Conservation (phyloP, 257 asterid species). For the Primulina eburnea region DNA sequence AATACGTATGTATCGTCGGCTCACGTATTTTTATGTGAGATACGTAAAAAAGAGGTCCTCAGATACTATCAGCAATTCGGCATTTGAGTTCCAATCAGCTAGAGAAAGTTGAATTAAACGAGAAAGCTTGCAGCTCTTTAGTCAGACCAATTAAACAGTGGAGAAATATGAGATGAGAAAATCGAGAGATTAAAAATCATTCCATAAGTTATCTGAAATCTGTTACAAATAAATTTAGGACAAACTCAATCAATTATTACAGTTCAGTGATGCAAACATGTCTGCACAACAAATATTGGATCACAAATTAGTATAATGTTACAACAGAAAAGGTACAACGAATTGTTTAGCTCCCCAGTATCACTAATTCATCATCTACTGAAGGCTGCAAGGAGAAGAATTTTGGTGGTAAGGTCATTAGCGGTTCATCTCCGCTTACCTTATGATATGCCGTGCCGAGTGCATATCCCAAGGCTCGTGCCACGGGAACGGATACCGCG, state of each 20-base stretch:
- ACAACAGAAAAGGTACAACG: slow-evolving; percentile 8
- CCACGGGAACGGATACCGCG: slow-evolving; percentile 78
- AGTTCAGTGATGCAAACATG: not conserved
- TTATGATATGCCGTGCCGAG: slow-evolving; percentile 70
- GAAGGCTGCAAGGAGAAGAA: slow-evolving; percentile 41
- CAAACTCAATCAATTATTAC: not conserved
- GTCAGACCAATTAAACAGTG: not conserved
- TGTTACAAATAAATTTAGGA: not conserved
- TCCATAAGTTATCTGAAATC: not conserved
- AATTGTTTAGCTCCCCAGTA: slow-evolving; percentile 21
- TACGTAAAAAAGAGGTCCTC: too few species aligned
- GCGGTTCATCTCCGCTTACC: slow-evolving; percentile 51
- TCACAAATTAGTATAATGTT: not conserved
- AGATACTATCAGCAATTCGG: too few species aligned
- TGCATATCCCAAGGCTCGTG: slow-evolving; percentile 65
- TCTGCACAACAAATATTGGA: not conserved
- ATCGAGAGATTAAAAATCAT: not conserved
- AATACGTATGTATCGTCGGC: too few species aligned
- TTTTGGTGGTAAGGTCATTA: slow-evolving; percentile 54
- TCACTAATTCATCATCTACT: slow-evolving; percentile 30
- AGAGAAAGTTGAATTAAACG: too few species aligned
- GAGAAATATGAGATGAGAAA: not conserved
- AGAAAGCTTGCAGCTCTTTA: not conserved
- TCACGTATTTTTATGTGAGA: too few species aligned
- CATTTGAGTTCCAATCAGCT: too few species aligned